phyloP scores from a whole-genome alignment of 2,329 filamentous ascomycete species.

The Epichloe coenophiala region DNA sequence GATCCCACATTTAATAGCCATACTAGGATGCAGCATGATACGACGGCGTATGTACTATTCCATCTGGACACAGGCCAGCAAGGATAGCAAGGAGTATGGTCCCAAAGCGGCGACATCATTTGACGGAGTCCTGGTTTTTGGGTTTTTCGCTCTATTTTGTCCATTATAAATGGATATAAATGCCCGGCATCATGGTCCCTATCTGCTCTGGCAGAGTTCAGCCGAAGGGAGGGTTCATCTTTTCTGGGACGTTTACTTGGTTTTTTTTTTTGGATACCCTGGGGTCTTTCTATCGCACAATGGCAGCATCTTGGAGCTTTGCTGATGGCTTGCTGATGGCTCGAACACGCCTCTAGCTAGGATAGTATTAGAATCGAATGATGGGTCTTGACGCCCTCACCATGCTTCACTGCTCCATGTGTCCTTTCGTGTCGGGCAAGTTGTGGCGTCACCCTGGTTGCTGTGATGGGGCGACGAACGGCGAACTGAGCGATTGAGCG shows the following conservation, averaged over 20 bases:
- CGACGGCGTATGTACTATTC: neutral
- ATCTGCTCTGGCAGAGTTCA: neutral
- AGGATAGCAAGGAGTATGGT: neutral
- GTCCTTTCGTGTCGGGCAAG: neutral
- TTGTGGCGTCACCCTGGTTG: no score
- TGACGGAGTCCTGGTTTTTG: neutral
- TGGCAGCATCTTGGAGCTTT: neutral
- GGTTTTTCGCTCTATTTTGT: neutral
- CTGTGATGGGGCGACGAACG: no score
- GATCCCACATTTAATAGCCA: neutral
- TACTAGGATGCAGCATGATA: neutral
- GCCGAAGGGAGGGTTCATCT: neutral
- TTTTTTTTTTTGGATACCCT: conserved; percentile 11
- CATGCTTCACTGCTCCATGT: no score
- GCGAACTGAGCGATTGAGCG: no score
- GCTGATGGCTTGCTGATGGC: no score
- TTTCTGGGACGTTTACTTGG: neutral
- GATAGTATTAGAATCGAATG: neutral
- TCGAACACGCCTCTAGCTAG: neutral
- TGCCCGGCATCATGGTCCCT: neutral
- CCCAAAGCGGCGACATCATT: neutral
- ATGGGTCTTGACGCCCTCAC: no score
- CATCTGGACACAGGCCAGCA: neutral
- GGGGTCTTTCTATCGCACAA: conserved; percentile 5
- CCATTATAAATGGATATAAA: conserved; percentile 4